Conservation (phyloP, 176 grass and related monocot species). For the Puya raimondii region DNA sequence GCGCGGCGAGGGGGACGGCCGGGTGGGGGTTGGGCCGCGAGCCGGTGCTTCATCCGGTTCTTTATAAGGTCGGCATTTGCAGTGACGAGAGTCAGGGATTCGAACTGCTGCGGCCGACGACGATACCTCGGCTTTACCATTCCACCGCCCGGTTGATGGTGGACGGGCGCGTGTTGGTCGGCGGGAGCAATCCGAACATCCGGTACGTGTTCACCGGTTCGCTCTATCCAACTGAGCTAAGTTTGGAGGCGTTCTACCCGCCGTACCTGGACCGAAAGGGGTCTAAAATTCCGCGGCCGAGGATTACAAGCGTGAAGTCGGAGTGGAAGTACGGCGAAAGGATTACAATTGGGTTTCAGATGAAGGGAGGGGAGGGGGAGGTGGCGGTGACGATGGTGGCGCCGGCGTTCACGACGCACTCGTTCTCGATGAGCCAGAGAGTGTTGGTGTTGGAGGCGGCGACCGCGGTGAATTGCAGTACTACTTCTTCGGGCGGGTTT, state of each 20-base stretch:
- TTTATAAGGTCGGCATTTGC: conserved; percentile 8
- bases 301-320: background rate
- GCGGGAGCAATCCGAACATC: conserved; percentile 34
- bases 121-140: conserved; percentile 31
- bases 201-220: conserved; percentile 14
- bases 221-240: conserved; percentile 33
- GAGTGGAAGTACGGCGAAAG: conserved; percentile 5
- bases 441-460: conserved; percentile 14
- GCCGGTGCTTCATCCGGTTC: conserved; percentile 16
- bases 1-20: conserved; percentile 20
- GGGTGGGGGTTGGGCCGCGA: conserved; percentile 21
- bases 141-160: conserved; percentile 25
- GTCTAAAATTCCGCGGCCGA: background rate
- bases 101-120: conserved; percentile 9
- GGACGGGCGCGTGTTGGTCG: conserved; percentile 29
- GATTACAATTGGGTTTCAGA: conserved; percentile 17
- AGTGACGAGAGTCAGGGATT: conserved; percentile 15
- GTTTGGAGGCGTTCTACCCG: conserved; percentile 31
- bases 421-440: conserved; percentile 37
- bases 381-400: conserved; percentile 15
- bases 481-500: background rate
- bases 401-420: conserved; percentile 36
- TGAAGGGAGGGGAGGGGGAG: background rate
- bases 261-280: conserved; percentile 11
- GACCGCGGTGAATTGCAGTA: background rate